Evolutionary conservation across 1,139 yeast genomes (phyloP).

Genomic region (Suhomyces choctaworum): DNA sequence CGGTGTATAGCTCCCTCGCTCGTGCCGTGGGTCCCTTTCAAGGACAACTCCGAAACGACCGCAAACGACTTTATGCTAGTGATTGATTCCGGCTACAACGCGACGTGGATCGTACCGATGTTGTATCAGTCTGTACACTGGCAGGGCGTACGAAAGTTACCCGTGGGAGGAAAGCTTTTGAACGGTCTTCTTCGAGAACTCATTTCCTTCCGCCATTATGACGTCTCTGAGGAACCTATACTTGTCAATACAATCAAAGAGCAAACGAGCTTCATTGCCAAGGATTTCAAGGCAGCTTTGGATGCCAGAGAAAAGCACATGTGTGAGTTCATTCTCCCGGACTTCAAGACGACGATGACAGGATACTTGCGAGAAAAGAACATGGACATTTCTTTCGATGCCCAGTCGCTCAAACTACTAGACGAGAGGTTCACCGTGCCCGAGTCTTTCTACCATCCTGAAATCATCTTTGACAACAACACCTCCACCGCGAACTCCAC

Average conservation of each 20-base stretch:
- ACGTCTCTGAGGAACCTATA: conserved; percentile 87
- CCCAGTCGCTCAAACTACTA: conserved; percentile 64
- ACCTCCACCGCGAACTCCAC: conserved; percentile 29
- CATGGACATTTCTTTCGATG: conserved; percentile 35
- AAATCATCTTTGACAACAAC: conserved; percentile 51
- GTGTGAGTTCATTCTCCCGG: conserved; percentile 81
- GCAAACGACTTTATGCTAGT: conserved; percentile 70
- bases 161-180: conserved; percentile 82
- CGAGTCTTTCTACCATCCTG: conserved; percentile 85
- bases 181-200: conserved; percentile 83
- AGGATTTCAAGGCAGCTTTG: conserved; percentile 62
- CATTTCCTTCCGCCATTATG: conserved; percentile 88
- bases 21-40: conserved; percentile 62
- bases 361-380: conserved; percentile 58
- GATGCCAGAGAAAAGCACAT: conserved; percentile 28
- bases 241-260: conserved; percentile 86
- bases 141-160: conserved; percentile 72
- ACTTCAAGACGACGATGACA: conserved; percentile 72
- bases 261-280: conserved; percentile 69
- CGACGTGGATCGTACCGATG: conserved; percentile 87
- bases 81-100: conserved; percentile 83
- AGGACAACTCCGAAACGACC: conserved; percentile 13
- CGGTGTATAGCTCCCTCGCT: conserved; percentile 64
- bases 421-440: conserved; percentile 91
- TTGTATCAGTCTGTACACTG: conserved; percentile 76